Evolutionary conservation across 2,329 filamentous ascomycete genomes (phyloP).

Genomic region (Cladosporium sp.): DNA sequence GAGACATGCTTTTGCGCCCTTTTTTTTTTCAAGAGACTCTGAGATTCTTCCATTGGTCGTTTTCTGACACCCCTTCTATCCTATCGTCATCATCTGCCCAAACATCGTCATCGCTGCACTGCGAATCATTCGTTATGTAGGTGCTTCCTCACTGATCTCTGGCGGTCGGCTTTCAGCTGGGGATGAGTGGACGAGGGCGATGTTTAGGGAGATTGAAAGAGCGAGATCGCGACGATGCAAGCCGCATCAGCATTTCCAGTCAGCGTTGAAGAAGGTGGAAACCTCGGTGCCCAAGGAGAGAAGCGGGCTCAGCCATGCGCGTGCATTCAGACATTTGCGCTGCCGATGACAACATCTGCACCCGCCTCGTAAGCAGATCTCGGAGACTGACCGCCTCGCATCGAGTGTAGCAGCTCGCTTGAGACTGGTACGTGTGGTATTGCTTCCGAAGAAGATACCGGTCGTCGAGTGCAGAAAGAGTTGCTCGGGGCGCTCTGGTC

Average conservation of each 20-base stretch:
- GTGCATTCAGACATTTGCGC: neutral
- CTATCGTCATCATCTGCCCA: no score
- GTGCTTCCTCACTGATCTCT: no score
- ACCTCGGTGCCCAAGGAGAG: neutral
- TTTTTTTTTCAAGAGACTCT: no score
- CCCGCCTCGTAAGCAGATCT: conserved; percentile 3
- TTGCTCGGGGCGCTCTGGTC: neutral
- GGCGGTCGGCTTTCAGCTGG: neutral
- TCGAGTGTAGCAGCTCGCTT: neutral
- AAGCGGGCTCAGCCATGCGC: neutral
- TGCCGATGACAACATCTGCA: neutral
- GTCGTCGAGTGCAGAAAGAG: neutral
- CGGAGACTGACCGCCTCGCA: neutral
- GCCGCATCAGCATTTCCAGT: neutral
- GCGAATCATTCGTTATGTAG: no score
- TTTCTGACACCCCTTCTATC: no score
- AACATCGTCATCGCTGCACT: no score
- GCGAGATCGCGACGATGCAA: neutral
- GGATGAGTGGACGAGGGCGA: neutral
- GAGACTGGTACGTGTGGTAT: neutral
- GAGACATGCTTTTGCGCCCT: neutral
- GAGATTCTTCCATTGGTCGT: no score
- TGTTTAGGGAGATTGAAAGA: neutral
- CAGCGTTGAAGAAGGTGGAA: neutral
- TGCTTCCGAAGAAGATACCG: conserved; percentile 8